Evolutionary conservation across 305 asterid species (phyloP).

Genomic region (Fraxinus paxiana): DNA sequence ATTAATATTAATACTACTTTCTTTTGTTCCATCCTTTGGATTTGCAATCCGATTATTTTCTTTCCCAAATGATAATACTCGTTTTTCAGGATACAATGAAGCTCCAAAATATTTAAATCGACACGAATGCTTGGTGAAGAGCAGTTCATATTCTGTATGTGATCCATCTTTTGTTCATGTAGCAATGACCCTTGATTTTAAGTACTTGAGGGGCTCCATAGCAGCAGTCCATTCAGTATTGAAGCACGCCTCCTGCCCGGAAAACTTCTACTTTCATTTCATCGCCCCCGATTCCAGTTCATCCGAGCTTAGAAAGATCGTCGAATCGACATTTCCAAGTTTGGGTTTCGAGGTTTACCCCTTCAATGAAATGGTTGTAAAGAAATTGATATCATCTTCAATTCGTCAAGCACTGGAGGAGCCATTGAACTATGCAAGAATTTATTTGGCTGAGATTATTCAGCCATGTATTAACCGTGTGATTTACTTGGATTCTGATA

Average conservation of each 20-base stretch:
- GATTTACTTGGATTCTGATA: constrained; percentile 61
- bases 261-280: constrained; percentile 57
- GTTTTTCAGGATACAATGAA: constrained; percentile 23
- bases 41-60: constrained; percentile 26
- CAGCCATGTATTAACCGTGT: constrained; percentile 42
- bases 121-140: constrained; percentile 21
- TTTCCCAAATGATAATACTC: background rate
- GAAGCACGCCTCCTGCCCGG: constrained; percentile 55
- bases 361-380: constrained; percentile 32
- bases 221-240: constrained; percentile 68
- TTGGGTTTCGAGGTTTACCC: constrained; percentile 41
- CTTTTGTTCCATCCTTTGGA: constrained; percentile 26
- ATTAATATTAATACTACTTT: constrained; percentile 9
- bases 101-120: constrained; percentile 44
- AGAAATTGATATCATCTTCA: constrained; percentile 46
- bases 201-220: constrained; percentile 59
- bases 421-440: constrained; percentile 71
- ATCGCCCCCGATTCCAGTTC: constrained; percentile 28
- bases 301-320: constrained; percentile 15
- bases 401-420: constrained; percentile 62
- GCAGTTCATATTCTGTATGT: constrained; percentile 16
- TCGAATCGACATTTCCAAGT: constrained; percentile 46
- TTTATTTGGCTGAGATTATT: constrained; percentile 49
- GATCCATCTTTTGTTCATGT: constrained; percentile 49
- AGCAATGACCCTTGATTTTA: constrained; percentile 60